Base-by-base conservation (phyloP, 2,329 filamentous ascomycete genomes). In the Apiospora malaysiana region DNA sequence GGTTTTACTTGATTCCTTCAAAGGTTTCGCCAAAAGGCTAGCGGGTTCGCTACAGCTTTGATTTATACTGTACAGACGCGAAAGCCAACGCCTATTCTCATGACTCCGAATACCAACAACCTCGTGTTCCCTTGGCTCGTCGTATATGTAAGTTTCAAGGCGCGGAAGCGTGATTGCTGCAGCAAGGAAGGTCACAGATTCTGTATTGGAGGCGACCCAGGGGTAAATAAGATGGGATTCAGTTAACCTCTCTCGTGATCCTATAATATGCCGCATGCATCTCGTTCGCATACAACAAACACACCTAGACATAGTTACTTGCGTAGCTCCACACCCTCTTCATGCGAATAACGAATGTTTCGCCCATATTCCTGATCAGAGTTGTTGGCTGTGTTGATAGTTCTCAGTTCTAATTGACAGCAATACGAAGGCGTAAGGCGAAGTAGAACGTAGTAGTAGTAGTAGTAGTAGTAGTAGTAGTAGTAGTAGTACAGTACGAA, bases 381-480 rank as follows among this genome's bases (percentile, higher is more conserved):
- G 23, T 32, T 16, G 49, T 18, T 27, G 16, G 51, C 18, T 37
- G 51, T 40, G 56, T n/a, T 56, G 32, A 32, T 6, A 6, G 25
- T 56, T n/a, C n/a, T n/a, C n/a, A n/a, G n/a, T n/a, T n/a, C n/a
- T n/a, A n/a, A n/a, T n/a, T 23, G 16, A 10, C 56, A 40, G 8
- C 42, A 40, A 63, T 21, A 63, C 56, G 56, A 40, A 40, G 21
- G 27, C 51, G 27, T 40, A 63, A 63, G 56, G 56, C 56, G 56
- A 40, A 63, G 56, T 40, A 27, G 25, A 47, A n/a, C 18, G 45
- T 27, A 16, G 49, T 37, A 23, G 32, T 63, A 63, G n/a, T n/a
- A n/a, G n/a, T n/a, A n/a, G n/a, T n/a, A n/a, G n/a, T n/a, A n/a
- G n/a, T n/a, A n/a, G n/a, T n/a, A n/a, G n/a, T n/a, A n/a, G n/a